A percentile compares a stretch with the other conserved stretches of the same genome.
Evolutionary conservation across 768 basidiomycete species (phyloP).

Genomic region (Kwoniella dejecticola): DNA sequence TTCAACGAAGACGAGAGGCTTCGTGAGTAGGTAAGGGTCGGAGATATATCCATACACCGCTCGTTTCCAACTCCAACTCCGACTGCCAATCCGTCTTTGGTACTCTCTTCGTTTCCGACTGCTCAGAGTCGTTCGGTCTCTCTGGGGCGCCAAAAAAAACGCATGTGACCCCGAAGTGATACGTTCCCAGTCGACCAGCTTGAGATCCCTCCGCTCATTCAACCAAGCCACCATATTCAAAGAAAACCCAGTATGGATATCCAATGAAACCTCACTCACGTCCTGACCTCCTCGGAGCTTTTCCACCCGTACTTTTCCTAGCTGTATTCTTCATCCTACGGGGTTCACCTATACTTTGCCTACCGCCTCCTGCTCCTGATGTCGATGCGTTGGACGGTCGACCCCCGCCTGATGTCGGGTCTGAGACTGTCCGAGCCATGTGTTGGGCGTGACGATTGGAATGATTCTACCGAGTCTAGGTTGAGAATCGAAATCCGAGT

Average conservation of each 20-base stretch:
- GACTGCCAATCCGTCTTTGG: no score
- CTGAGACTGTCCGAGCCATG: conserved; percentile 22
- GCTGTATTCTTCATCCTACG: conserved; percentile 62
- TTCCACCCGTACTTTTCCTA: conserved; percentile 80
- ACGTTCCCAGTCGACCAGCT: no score
- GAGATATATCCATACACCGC: no score
- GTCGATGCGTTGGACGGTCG: conserved; percentile 6
- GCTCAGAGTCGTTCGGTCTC: no score
- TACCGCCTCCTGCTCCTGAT: not conserved
- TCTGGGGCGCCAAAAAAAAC: no score
- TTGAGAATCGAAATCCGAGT: not conserved
- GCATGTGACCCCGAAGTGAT: no score
- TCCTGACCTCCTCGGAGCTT: conserved; percentile 57
- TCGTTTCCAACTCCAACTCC: no score
- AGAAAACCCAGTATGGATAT: not conserved
- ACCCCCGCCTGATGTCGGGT: conserved; percentile 15
- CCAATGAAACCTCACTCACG: conserved; percentile 30
- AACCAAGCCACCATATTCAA: not conserved
- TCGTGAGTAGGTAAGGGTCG: no score
- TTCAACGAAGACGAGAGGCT: no score
- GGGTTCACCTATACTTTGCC: conserved; percentile 4
- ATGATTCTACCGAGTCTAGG: no score
- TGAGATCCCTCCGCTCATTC: no score
- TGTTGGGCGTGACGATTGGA: not conserved
- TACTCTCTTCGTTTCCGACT: no score